phyloP scores from a whole-genome alignment of 1,284 basidiomycete species.

The Tilletia indica region DNA sequence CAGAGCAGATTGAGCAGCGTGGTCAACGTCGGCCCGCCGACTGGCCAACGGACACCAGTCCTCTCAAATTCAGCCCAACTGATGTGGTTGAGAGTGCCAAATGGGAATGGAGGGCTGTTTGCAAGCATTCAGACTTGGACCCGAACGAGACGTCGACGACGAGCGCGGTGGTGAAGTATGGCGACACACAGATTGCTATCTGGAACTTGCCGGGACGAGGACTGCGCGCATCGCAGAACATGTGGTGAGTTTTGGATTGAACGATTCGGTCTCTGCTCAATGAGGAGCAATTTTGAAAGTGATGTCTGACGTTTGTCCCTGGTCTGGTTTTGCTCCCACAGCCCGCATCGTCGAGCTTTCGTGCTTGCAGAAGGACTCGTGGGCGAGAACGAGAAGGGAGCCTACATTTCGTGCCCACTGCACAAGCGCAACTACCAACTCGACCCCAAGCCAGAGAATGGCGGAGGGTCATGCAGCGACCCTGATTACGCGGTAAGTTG shows the following conservation, averaged over 20 bases:
- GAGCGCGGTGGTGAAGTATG: constrained; percentile 67
- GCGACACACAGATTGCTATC: constrained; percentile 71
- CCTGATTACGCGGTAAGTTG: constrained; percentile 59
- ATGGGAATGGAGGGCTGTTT: constrained; percentile 68
- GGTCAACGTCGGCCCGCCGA: constrained; percentile 69
- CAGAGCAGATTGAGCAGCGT: constrained; percentile 66
- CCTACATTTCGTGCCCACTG: constrained; percentile 62
- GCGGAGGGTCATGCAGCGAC: constrained; percentile 68
- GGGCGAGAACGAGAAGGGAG: constrained; percentile 52
- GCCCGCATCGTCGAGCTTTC: constrained; percentile 67
- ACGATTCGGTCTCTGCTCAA: too few relatives aligned
- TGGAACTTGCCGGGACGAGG: constrained; percentile 65
- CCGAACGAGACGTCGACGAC: constrained; percentile 61
- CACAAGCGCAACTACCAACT: constrained; percentile 72
- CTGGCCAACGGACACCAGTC: constrained; percentile 66
- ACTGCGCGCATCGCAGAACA: constrained; percentile 70
- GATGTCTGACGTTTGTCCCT: too few relatives aligned
- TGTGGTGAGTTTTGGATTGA: constrained; percentile 54
- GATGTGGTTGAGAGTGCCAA: constrained; percentile 60
- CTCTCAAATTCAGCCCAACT: constrained; percentile 60
- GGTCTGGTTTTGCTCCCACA: too few relatives aligned
- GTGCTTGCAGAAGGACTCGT: constrained; percentile 68
- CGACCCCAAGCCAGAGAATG: constrained; percentile 49
- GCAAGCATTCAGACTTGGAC: constrained; percentile 62
- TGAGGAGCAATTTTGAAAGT: too few relatives aligned